These are phyloP conservation scores for Trichothecium roseum DNA, from an alignment of 2,329 filamentous ascomycete species.

Conservation along the genomic window DNA sequence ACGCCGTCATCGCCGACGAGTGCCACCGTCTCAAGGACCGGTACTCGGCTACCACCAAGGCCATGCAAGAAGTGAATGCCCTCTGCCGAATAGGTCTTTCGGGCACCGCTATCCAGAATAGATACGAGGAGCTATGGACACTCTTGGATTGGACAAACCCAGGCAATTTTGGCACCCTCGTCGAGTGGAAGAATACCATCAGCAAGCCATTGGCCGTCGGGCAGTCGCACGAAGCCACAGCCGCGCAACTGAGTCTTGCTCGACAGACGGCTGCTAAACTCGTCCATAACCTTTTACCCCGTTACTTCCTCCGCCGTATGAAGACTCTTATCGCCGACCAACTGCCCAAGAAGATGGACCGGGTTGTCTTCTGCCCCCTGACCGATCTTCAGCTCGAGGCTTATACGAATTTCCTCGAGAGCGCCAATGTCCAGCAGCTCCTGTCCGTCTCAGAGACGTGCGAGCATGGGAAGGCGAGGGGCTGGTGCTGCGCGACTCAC, in stretches of 20 bases:
- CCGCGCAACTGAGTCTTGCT: constrained; percentile 70
- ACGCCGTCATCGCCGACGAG: constrained; percentile 89
- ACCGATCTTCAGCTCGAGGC: constrained; percentile 72
- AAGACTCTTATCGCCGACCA: constrained; percentile 89
- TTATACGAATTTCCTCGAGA: constrained; percentile 69
- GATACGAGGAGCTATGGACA: constrained; percentile 95
- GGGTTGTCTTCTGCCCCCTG: constrained; percentile 88
- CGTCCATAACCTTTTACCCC: constrained; percentile 76
- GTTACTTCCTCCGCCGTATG: constrained; percentile 85
- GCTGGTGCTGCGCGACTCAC: constrained; percentile 66
- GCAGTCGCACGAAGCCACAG: constrained; percentile 85
- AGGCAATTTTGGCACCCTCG: constrained; percentile 51
- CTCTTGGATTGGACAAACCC: constrained; percentile 95
- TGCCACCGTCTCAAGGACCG: constrained; percentile 83
- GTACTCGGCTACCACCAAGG: constrained; percentile 64
- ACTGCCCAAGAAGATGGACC: constrained; percentile 86
- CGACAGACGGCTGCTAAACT: constrained; percentile 76
- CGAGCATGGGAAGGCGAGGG: constrained; percentile 51
- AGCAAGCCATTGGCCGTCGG: constrained; percentile 73
- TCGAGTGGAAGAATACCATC: constrained; percentile 71
- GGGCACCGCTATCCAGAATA: constrained; percentile 95
- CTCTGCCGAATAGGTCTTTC: constrained; percentile 89
- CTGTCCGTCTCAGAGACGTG: constrained; percentile 59
- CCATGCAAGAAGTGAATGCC: constrained; percentile 84
- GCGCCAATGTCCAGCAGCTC: constrained; percentile 59